A percentile compares a stretch with the other conserved stretches of the same genome.
Conservation (phyloP, 495 filamentous ascomycete genomes). For the Parmelia sp. region DNA sequence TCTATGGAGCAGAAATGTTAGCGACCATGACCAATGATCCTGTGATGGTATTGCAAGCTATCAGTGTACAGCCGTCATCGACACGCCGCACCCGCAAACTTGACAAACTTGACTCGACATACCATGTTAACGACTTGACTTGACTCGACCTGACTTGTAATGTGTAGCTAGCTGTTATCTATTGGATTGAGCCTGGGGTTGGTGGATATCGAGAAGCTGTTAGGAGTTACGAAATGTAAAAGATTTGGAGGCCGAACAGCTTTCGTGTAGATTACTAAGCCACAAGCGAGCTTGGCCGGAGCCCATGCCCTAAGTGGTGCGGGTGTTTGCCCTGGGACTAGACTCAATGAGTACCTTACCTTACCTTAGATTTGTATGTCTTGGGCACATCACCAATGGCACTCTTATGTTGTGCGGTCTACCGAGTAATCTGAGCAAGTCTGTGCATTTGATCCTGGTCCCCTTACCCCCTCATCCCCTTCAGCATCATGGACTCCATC, state of each 20-base stretch:
- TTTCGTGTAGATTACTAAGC: conserved; percentile 2
- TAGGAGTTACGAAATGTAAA: background rate
- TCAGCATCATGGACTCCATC: conserved; percentile 33
- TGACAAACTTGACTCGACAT: background rate
- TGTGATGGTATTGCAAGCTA: background rate
- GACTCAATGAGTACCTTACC: too few relatives aligned
- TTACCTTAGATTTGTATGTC: too few relatives aligned
- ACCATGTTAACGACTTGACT: background rate
- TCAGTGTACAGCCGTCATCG: background rate
- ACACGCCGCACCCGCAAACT: background rate
- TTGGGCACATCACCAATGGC: too few relatives aligned
- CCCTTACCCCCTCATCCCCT: background rate
- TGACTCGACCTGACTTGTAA: background rate
- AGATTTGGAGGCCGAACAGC: background rate
- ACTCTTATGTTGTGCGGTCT: too few relatives aligned
- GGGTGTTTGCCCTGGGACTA: too few relatives aligned
- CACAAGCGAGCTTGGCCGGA: too few relatives aligned
- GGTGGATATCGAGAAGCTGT: background rate
- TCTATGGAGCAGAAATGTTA: conserved; percentile 43
- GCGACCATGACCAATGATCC: background rate
- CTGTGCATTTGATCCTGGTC: too few relatives aligned
- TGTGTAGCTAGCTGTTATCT: background rate
- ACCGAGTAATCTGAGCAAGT: background rate
- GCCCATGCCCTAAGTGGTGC: too few relatives aligned
- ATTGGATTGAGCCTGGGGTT: background rate